Evolutionary conservation across 768 basidiomycete species (phyloP).

Genomic region (Tricholoma sp.): DNA sequence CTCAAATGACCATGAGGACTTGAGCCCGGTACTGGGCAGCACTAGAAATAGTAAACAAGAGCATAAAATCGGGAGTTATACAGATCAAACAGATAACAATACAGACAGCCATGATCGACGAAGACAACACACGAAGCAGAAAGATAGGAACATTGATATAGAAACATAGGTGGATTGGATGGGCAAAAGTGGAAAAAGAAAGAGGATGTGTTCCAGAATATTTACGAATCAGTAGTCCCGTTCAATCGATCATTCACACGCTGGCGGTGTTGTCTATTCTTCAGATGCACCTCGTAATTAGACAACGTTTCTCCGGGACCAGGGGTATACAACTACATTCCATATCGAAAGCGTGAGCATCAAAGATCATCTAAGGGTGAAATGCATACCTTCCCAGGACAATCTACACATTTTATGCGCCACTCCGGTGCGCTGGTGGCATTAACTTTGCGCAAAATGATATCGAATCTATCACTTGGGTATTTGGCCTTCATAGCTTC

Average conservation of each 20-base stretch:
- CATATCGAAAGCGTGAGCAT: background rate
- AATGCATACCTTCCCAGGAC: conserved; percentile 78
- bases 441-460: conserved; percentile 57
- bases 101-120: conserved; percentile 25
- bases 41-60: too few relatives aligned
- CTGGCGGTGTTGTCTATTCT: conserved; percentile 75
- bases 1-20: too few relatives aligned
- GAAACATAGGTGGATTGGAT: conserved; percentile 1
- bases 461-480: conserved; percentile 79
- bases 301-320: conserved; percentile 81
- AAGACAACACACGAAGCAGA: conserved; percentile 15
- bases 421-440: conserved; percentile 67
- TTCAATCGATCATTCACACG: conserved; percentile 60
- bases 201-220: conserved; percentile 8
- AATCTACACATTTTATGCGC: conserved; percentile 88
- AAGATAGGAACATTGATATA: conserved; percentile 10
- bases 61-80: too few relatives aligned
- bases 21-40: too few relatives aligned
- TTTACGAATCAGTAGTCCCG: conserved; percentile 15
- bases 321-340: conserved; percentile 73
- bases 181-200: conserved; percentile 4
- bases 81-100: conserved; percentile 23
- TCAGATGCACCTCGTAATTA: conserved; percentile 92
- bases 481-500: conserved; percentile 65
- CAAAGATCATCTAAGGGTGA: background rate